Percentiles rank a stretch among this genome's conserved stretches.
Evolutionary conservation across 2,329 filamentous ascomycete genomes (phyloP).

Genomic region (Atkinsonella hypoxylon): DNA sequence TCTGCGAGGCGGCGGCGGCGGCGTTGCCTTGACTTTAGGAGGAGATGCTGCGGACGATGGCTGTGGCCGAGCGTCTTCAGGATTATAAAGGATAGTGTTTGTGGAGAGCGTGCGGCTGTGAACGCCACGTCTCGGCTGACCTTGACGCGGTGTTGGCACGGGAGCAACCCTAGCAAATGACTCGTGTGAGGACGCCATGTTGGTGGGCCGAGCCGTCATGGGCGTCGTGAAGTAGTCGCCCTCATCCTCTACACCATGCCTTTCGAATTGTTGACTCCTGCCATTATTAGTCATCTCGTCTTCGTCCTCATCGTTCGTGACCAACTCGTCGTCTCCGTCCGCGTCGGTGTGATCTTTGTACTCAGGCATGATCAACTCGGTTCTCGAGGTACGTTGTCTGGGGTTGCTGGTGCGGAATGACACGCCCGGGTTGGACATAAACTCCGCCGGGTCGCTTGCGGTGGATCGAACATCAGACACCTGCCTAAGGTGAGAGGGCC

Average conservation of each 20-base stretch:
- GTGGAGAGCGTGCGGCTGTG: slow-evolving; percentile 69
- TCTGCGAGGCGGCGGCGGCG: slow-evolving; percentile 17
- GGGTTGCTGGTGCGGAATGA: slow-evolving; percentile 11
- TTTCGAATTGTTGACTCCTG: slow-evolving; percentile 18
- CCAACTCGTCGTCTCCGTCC: slow-evolving; percentile 82
- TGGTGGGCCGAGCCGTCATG: slow-evolving; percentile 28
- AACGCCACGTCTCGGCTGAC: slow-evolving; percentile 25
- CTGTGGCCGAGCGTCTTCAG: slow-evolving; percentile 33
- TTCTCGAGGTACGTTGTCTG: slow-evolving; percentile 27
- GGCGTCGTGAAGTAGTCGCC: slow-evolving; percentile 46
- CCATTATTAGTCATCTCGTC: slow-evolving; percentile 35
- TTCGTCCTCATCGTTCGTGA: slow-evolving; percentile 66
- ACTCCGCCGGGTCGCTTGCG: slow-evolving; percentile 52
- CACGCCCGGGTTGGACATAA: slow-evolving; percentile 41
- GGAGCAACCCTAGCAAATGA: slow-evolving; percentile 16
- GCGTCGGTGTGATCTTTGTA: slow-evolving; percentile 61
- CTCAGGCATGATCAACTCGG: slow-evolving; percentile 20
- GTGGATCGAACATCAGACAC: slow-evolving; percentile 47
- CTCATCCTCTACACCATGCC: slow-evolving; percentile 19
- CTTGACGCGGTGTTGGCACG: slow-evolving; percentile 20
- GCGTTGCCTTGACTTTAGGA: slow-evolving; percentile 11
- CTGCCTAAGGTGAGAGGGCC: slow-evolving; percentile 33
- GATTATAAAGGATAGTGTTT: slow-evolving; percentile 76
- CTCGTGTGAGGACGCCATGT: slow-evolving; percentile 22
- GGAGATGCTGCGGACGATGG: slow-evolving; percentile 34